These are phyloP conservation scores for Trypethelium eluteriae DNA, from an alignment of 495 filamentous ascomycete species.

Conservation along the genomic window DNA sequence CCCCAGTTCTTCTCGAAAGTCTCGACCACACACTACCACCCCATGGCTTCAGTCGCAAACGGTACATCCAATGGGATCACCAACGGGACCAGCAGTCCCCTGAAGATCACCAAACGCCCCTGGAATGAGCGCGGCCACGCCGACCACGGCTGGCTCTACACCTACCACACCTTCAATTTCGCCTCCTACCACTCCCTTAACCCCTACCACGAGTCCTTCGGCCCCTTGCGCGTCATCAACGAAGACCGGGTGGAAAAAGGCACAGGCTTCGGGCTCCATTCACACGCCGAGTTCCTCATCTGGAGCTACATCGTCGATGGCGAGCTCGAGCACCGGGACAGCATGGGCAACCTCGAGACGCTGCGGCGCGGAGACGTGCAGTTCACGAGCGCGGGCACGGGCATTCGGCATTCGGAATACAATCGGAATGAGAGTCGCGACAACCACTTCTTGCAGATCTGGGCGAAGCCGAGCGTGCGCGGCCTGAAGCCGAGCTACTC, in stretches of 20 bases:
- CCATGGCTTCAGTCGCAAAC: slow-evolving; percentile 29
- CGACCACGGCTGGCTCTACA: slow-evolving; percentile 78
- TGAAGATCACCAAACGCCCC: slow-evolving; percentile 36
- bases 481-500: slow-evolving; percentile 65
- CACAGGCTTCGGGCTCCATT: slow-evolving; percentile 71
- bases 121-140: slow-evolving; percentile 56
- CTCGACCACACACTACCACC: slow-evolving; percentile 7
- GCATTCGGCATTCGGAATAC: slow-evolving; percentile 69
- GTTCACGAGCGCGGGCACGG: slow-evolving; percentile 70
- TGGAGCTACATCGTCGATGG: slow-evolving; percentile 74
- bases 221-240: slow-evolving; percentile 68
- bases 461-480: slow-evolving; percentile 62
- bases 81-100: slow-evolving; percentile 15
- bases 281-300: slow-evolving; percentile 75
- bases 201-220: slow-evolving; percentile 55
- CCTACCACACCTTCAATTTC: slow-evolving; percentile 76
- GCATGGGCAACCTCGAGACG: slow-evolving; percentile 62
- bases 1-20: slow-evolving; percentile 18
- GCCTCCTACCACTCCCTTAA: slow-evolving; percentile 56
- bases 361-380: slow-evolving; percentile 74
- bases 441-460: slow-evolving; percentile 78
- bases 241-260: slow-evolving; percentile 66
- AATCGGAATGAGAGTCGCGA: slow-evolving; percentile 57
- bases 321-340: slow-evolving; percentile 74
- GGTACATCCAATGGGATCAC: slow-evolving; percentile 21